These are phyloP conservation scores for Circinella umbellata DNA, from an alignment of 371 early-diverging fungal genomes.

Conservation along the genomic window DNA sequence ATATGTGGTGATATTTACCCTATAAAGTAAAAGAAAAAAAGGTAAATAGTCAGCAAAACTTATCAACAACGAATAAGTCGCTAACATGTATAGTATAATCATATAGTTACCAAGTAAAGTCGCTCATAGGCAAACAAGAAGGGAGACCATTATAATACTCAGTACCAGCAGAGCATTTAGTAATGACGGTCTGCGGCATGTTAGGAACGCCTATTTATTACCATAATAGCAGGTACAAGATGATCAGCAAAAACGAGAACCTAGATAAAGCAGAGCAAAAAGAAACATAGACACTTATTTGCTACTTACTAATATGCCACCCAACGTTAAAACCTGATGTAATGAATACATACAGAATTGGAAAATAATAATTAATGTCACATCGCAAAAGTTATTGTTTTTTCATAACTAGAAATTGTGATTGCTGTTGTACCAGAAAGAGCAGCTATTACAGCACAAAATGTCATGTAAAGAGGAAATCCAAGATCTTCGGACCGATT, in stretches of 20 bases:
- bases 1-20: background rate
- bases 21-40: background rate
- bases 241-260: too few species aligned
- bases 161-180: constrained; percentile 35
- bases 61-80: too few species aligned
- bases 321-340: constrained; percentile 25
- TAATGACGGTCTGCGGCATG: constrained; percentile 48
- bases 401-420: too few species aligned
- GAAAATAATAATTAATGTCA: too few species aligned
- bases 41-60: background rate
- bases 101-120: constrained; percentile 30
- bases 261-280: background rate
- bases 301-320: constrained; percentile 23
- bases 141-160: constrained; percentile 29
- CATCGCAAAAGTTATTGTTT: too few species aligned
- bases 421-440: background rate
- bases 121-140: constrained; percentile 49
- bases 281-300: background rate
- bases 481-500: constrained; percentile 11
- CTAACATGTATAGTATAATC: too few species aligned
- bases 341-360: too few species aligned
- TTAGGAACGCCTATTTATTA: constrained; percentile 48
- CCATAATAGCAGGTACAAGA: background rate
- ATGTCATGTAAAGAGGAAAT: constrained; percentile 11
- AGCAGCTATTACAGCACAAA: constrained; percentile 21